Conservation (phyloP, 768 basidiomycete genomes). For the Jaapia argillacea region DNA sequence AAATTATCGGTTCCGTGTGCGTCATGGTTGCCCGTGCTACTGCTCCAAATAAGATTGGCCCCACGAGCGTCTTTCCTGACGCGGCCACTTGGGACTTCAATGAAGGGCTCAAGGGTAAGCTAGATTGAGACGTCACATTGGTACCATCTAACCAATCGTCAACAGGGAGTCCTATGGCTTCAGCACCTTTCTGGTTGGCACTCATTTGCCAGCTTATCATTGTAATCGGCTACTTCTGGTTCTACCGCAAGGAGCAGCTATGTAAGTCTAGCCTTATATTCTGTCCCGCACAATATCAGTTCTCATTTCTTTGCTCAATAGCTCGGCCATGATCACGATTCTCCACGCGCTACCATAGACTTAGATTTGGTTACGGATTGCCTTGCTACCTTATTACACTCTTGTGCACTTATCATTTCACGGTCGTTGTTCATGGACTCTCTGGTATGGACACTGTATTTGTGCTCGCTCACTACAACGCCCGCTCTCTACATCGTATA, state of each 20-base stretch:
- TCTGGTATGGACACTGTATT: conserved; percentile 19
- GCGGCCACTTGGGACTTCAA: conserved; percentile 85
- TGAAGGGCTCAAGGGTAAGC: conserved; percentile 48
- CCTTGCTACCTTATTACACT: neutral
- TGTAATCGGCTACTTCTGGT: conserved; percentile 91
- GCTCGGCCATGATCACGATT: conserved; percentile 24
- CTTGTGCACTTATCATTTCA: conserved; percentile 18
- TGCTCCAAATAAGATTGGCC: conserved; percentile 83
- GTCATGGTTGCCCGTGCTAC: conserved; percentile 92
- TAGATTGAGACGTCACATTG: too few species aligned
- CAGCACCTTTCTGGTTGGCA: conserved; percentile 84
- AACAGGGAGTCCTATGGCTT: conserved; percentile 69
- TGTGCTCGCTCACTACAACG: conserved; percentile 10
- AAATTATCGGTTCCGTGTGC: conserved; percentile 81
- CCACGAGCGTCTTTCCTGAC: conserved; percentile 86
- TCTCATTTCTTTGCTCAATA: conserved; percentile 6
- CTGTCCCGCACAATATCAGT: too few species aligned
- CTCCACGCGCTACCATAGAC: too few species aligned
- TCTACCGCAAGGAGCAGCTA: conserved; percentile 93
- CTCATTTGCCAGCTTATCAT: conserved; percentile 73
- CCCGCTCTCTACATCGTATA: conserved; percentile 17
- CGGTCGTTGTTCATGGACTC: too few species aligned
- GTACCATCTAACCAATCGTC: conserved; percentile 9
- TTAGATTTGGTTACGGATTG: too few species aligned
- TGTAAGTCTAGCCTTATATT: too few species aligned